Percentiles rank a stretch among this genome's conserved stretches.
These are phyloP conservation scores for Entophlyctis luteolus DNA, from an alignment of 192 early-diverging fungal genomes.

Conservation along the genomic window DNA sequence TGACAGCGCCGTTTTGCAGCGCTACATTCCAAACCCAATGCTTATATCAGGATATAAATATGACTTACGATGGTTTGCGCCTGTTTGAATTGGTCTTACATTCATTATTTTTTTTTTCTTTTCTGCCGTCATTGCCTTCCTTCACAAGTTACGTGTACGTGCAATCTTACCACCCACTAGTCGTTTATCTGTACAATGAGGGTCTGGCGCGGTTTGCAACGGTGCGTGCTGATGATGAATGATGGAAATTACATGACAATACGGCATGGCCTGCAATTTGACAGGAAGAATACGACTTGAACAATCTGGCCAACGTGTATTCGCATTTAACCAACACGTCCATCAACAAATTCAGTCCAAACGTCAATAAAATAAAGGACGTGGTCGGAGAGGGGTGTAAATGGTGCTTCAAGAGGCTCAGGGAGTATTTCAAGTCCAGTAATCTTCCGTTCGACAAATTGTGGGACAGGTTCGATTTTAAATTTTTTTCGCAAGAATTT, in stretches of 20 bases:
- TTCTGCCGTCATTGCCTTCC: not conserved
- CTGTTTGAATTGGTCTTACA: not conserved
- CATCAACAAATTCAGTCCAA: conserved; percentile 48
- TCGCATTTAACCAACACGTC: conserved; percentile 54
- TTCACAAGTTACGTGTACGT: conserved; percentile 41
- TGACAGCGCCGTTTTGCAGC: conserved; percentile 41
- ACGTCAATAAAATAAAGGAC: conserved; percentile 32
- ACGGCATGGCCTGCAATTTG: not conserved
- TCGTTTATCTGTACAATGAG: conserved; percentile 44
- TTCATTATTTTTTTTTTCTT: not conserved
- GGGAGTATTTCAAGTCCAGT: conserved; percentile 20
- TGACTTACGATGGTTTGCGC: conserved; percentile 45
- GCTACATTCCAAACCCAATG: conserved; percentile 42
- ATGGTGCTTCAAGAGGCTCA: conserved; percentile 34
- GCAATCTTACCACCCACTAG: conserved; percentile 37
- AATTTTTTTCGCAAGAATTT: too few species aligned
- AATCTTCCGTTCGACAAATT: conserved; percentile 22
- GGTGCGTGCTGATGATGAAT: not conserved
- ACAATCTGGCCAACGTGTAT: conserved; percentile 30
- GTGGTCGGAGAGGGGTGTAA: conserved; percentile 45
- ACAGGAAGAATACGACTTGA: conserved; percentile 25
- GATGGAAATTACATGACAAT: not conserved
- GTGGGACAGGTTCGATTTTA: conserved; percentile 42
- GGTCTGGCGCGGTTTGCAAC: conserved; percentile 48
- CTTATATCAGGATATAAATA: conserved; percentile 52